phyloP scores from a whole-genome alignment of 345 rosid species.

The Erucastrum elatum region DNA sequence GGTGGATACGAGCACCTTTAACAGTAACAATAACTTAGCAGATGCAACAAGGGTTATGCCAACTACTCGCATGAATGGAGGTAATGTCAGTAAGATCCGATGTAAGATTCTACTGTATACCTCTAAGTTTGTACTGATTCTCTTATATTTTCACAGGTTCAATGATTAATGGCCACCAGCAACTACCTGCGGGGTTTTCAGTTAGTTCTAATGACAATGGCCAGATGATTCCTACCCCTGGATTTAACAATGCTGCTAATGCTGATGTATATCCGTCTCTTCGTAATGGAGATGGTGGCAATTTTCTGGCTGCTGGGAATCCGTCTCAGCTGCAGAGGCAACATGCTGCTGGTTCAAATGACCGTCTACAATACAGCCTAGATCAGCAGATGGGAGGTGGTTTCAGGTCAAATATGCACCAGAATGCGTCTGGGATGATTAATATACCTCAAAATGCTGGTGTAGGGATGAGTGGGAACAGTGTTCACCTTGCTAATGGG shows the following conservation, averaged over 20 bases:
- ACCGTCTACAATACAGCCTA: constrained; percentile 57
- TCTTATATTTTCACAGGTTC: constrained; percentile 49
- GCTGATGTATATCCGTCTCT: constrained; percentile 51
- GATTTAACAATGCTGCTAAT: constrained; percentile 49
- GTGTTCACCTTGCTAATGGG: constrained; percentile 42
- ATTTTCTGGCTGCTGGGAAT: constrained; percentile 62
- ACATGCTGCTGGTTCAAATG: constrained; percentile 60
- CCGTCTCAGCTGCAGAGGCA: constrained; percentile 62
- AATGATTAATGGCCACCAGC: constrained; percentile 66
- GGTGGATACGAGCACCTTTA: constrained; percentile 47
- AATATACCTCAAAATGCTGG: constrained; percentile 62
- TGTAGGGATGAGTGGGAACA: constrained; percentile 65
- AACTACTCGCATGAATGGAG: constrained; percentile 52
- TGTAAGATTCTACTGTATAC: not conserved
- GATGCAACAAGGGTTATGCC: constrained; percentile 56
- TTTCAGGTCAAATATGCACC: constrained; percentile 67
- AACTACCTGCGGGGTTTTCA: constrained; percentile 55
- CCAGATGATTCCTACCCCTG: constrained; percentile 97
- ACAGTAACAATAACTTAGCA: constrained; percentile 50
- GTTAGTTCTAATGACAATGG: constrained; percentile 63
- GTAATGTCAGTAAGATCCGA: constrained; percentile 45
- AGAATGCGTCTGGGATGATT: constrained; percentile 64
- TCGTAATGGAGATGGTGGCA: constrained; percentile 55
- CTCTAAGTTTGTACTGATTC: constrained; percentile 9
- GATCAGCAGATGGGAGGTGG: constrained; percentile 75